Percentiles rank a stretch among this genome's conserved stretches.
Evolutionary conservation across 306 rosid species (phyloP).

Genomic region (Gastrolobium villosum): DNA sequence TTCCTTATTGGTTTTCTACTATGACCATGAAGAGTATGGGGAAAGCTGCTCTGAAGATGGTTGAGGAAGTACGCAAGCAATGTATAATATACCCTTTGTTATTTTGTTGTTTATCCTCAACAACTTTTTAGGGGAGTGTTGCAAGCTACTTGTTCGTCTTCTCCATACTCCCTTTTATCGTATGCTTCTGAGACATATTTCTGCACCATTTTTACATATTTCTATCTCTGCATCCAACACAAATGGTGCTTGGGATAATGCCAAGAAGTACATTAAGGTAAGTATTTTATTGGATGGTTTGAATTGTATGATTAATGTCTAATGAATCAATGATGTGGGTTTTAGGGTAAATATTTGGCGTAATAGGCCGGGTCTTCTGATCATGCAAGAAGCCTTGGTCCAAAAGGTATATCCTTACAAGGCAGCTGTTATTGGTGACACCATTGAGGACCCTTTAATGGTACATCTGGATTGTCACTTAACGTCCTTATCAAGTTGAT

Average conservation of each 20-base stretch:
- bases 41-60: slow-evolving; percentile 97
- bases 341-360: neutral
- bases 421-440: slow-evolving; percentile 97
- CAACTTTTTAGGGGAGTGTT: neutral
- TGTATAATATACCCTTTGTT: neutral
- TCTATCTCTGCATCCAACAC: slow-evolving; percentile 99
- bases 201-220: slow-evolving; percentile 55
- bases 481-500: slow-evolving; percentile 97
- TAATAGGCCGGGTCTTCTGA: slow-evolving; percentile 88
- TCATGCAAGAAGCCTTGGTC: slow-evolving; percentile 93
- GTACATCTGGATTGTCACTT: slow-evolving; percentile 96
- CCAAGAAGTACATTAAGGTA: slow-evolving; percentile 98
- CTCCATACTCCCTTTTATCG: neutral
- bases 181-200: slow-evolving; percentile 24
- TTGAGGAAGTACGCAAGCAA: slow-evolving; percentile 96
- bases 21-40: slow-evolving; percentile 99
- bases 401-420: slow-evolving; percentile 89
- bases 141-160: neutral
- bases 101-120: neutral
- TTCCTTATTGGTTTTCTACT: slow-evolving; percentile 99
- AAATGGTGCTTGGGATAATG: slow-evolving; percentile 99
- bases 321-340: neutral
- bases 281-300: slow-evolving; percentile 14
- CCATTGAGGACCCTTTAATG: slow-evolving; percentile 95
- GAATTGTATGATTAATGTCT: slow-evolving; percentile 6